phyloP scores from a whole-genome alignment of 108 stramenopile genomes.

The Cyclotella atomus region DNA sequence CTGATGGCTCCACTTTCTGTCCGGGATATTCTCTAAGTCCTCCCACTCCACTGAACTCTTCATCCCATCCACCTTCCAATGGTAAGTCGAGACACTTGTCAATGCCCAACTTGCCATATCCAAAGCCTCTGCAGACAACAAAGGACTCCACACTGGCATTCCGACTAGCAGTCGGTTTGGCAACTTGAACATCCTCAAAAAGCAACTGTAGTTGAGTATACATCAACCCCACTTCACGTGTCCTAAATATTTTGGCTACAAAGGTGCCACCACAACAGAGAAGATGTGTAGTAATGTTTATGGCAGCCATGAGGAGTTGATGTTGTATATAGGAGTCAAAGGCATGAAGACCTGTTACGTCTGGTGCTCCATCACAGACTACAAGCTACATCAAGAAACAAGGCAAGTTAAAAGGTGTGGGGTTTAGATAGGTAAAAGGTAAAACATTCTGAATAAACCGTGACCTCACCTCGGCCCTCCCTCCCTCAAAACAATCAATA shows the following conservation, averaged over 20 bases:
- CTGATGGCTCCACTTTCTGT: conserved; percentile 37
- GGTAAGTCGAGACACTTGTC: conserved; percentile 55
- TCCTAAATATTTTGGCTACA: conserved; percentile 98
- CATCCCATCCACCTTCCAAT: conserved; percentile 66
- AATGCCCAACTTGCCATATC: conserved; percentile 27
- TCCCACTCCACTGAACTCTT: conserved; percentile 38
- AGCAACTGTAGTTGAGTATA: conserved; percentile 90
- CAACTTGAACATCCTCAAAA: conserved; percentile 83
- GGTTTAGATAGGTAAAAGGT: neutral
- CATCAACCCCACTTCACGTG: conserved; percentile 88
- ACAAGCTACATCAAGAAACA: conserved; percentile 63
- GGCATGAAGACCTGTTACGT: conserved; percentile 96
- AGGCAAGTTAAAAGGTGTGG: neutral
- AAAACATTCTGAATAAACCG: neutral
- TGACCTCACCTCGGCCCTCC: conserved; percentile 68
- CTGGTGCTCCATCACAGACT: conserved; percentile 99
- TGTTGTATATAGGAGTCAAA: conserved; percentile 96
- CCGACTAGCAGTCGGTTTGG: conserved; percentile 89
- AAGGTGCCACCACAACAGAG: conserved; percentile 89
- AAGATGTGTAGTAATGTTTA: conserved; percentile 93
- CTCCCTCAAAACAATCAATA: conserved; percentile 78
- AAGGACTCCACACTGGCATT: conserved; percentile 92
- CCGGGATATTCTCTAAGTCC: conserved; percentile 30
- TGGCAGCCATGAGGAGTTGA: conserved; percentile 92
- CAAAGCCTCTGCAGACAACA: conserved; percentile 90